Evolutionary conservation across 2,329 filamentous ascomycete species (phyloP).

Genomic region (Ophiostoma himal-ulmi): DNA sequence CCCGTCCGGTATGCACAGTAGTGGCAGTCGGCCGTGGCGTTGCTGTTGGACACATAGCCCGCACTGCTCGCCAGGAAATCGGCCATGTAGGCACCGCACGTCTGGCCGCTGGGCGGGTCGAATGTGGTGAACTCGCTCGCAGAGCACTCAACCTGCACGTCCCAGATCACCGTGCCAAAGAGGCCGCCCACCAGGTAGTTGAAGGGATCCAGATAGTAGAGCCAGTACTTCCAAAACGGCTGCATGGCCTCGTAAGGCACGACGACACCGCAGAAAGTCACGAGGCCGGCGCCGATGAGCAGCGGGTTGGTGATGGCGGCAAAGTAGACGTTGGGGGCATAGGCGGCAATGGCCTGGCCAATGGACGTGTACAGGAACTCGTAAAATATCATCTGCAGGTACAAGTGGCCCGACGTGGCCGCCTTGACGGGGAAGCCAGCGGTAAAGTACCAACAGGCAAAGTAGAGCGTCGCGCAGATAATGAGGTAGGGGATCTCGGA

Average conservation of each 20-base stretch:
- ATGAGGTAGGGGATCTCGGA: slow-evolving; percentile 84
- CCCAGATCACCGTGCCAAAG: slow-evolving; percentile 62
- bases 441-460: slow-evolving; percentile 75
- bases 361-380: slow-evolving; percentile 68
- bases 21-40: slow-evolving; percentile 46
- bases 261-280: slow-evolving; percentile 59
- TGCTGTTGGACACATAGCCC: slow-evolving; percentile 49
- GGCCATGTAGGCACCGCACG: slow-evolving; percentile 55
- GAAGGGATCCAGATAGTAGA: slow-evolving; percentile 77
- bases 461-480: slow-evolving; percentile 60
- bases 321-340: slow-evolving; percentile 63
- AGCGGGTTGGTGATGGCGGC: slow-evolving; percentile 56
- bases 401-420: slow-evolving; percentile 51
- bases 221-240: slow-evolving; percentile 67
- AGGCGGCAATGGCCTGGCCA: slow-evolving; percentile 64
- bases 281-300: slow-evolving; percentile 43
- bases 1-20: slow-evolving; percentile 46
- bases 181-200: slow-evolving; percentile 74
- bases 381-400: slow-evolving; percentile 66
- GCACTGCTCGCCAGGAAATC: slow-evolving; percentile 44
- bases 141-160: slow-evolving; percentile 60
- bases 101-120: slow-evolving; percentile 51
- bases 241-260: slow-evolving; percentile 54
- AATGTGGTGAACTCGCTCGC: slow-evolving; percentile 65
- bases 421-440: slow-evolving; percentile 71